A percentile compares a stretch with the other conserved stretches of the same genome.
phyloP scores from a whole-genome alignment of 78 protist genomes.

The Planoprotostelium fungivorum region DNA sequence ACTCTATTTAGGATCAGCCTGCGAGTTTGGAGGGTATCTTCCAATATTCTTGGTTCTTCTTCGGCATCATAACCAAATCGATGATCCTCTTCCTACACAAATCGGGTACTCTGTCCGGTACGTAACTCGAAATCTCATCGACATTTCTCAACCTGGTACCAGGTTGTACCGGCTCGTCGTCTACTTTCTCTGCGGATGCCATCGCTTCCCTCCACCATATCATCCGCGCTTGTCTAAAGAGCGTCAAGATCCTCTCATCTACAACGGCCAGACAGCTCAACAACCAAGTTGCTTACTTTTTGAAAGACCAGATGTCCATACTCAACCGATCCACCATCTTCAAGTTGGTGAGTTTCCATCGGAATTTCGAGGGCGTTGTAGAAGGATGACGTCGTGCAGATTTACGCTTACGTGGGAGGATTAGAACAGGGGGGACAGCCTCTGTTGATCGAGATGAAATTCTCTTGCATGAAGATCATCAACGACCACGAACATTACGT shows the following conservation, averaged over 20 bases:
- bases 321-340: slow-evolving; percentile 30
- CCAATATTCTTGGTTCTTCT: slow-evolving; percentile 56
- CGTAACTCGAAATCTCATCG: background rate
- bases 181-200: background rate
- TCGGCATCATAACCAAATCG: slow-evolving; percentile 36
- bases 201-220: background rate
- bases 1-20: no score
- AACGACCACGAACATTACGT: background rate
- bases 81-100: slow-evolving; percentile 12
- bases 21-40: no score
- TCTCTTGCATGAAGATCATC: background rate
- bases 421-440: background rate
- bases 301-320: slow-evolving; percentile 27
- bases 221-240: background rate
- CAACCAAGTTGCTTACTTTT: slow-evolving; percentile 21
- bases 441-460: background rate
- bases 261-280: slow-evolving; percentile 19
- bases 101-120: background rate
- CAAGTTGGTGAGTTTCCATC: slow-evolving; percentile 12
- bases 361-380: background rate
- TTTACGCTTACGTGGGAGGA: background rate
- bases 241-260: background rate
- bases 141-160: no score
- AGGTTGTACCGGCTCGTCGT: background rate
- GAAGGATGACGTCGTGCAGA: background rate